A percentile compares a stretch with the other conserved stretches of the same genome.
Conservation (phyloP, 1,139 yeast genomes). For the Suhomyces yuchorum region DNA sequence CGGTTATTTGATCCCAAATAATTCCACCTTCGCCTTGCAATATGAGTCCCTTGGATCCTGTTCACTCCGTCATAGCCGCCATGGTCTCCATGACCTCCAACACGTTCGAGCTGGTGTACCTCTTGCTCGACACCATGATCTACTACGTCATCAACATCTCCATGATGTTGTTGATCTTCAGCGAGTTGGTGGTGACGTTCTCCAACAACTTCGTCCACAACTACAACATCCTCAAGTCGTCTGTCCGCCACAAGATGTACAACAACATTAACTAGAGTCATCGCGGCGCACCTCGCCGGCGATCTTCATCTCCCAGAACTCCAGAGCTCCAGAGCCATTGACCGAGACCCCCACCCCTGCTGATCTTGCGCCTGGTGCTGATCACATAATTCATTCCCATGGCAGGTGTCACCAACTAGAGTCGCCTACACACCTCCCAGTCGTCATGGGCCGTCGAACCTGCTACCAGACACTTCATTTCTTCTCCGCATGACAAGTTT, state of each 20-base stretch:
- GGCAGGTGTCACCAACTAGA: background rate
- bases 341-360: background rate
- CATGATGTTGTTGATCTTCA: constrained; percentile 28
- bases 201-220: constrained; percentile 25
- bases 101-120: constrained; percentile 18
- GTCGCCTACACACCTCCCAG: background rate
- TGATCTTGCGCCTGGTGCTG: background rate
- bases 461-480: background rate
- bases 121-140: constrained; percentile 28
- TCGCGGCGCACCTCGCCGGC: background rate
- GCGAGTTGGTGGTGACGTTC: constrained; percentile 27
- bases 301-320: background rate
- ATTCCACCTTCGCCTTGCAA: background rate
- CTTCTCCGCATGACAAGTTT: background rate
- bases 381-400: background rate
- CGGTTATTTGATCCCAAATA: background rate
- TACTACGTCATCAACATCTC: constrained; percentile 33
- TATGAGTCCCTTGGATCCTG: constrained; percentile 5
- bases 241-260: constrained; percentile 33
- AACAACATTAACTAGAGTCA: constrained; percentile 30
- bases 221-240: constrained; percentile 27
- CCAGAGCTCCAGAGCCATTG: background rate
- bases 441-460: background rate
- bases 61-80: constrained; percentile 8
- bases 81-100: constrained; percentile 9